A percentile compares a stretch with the other conserved stretches of the same genome.
Evolutionary conservation across 2,329 filamentous ascomycete species (phyloP).

Genomic region (Didymella glomerata): DNA sequence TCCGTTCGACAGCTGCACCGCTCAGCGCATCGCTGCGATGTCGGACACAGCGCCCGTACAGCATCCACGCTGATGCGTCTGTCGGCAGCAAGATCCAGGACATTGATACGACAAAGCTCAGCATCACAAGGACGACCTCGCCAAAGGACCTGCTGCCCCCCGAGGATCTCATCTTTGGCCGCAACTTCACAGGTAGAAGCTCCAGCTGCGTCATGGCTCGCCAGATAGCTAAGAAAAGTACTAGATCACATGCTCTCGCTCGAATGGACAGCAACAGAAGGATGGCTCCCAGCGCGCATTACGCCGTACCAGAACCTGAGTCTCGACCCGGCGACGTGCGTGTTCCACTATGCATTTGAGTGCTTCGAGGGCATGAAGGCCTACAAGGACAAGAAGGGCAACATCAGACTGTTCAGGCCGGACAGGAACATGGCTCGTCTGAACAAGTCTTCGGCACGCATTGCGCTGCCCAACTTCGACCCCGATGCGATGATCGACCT

Average conservation of each 20-base stretch:
- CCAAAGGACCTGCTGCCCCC: slow-evolving; percentile 79
- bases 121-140: slow-evolving; percentile 74
- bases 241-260: slow-evolving; percentile 95
- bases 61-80: slow-evolving; percentile 58
- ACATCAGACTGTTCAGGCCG: slow-evolving; percentile 88
- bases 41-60: slow-evolving; percentile 58
- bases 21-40: slow-evolving; percentile 56
- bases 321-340: slow-evolving; percentile 93
- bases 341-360: slow-evolving; percentile 98
- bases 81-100: slow-evolving; percentile 65
- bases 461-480: slow-evolving; percentile 90
- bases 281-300: slow-evolving; percentile 85
- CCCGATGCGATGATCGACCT: slow-evolving; percentile 77
- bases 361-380: slow-evolving; percentile 99
- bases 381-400: slow-evolving; percentile 84
- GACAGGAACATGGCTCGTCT: slow-evolving; percentile 96
- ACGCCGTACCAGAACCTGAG: slow-evolving; percentile 96
- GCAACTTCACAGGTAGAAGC: slow-evolving; percentile 80
- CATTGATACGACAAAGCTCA: slow-evolving; percentile 80
- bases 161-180: slow-evolving; percentile 87
- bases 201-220: slow-evolving; percentile 10
- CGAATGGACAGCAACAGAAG: slow-evolving; percentile 86
- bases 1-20: slow-evolving; percentile 38
- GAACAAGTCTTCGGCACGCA: slow-evolving; percentile 89
- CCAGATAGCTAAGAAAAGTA: slow-evolving; percentile 23